Conservation (phyloP, 805 yeast species). For the Starmerella apis region DNA sequence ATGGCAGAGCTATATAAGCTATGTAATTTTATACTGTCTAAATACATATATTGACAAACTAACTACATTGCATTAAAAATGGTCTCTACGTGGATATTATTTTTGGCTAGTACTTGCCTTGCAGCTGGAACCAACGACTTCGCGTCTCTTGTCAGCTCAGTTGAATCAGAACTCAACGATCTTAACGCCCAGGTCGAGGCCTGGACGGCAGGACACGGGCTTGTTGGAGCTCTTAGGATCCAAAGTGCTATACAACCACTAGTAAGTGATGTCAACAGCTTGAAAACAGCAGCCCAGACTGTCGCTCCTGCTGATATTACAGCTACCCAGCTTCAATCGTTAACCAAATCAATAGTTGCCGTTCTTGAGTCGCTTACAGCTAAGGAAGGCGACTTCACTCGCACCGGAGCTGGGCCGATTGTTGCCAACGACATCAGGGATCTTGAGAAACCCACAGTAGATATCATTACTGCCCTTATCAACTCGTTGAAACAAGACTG, state of each 20-base stretch:
- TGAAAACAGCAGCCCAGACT: conserved; percentile 3
- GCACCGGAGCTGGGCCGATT: not conserved
- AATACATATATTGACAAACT: too few relatives aligned
- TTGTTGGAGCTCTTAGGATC: conserved; percentile 4
- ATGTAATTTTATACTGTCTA: too few relatives aligned
- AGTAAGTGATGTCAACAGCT: not conserved
- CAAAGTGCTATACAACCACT: conserved; percentile 2
- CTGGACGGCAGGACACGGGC: conserved; percentile 4
- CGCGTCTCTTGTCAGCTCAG: not conserved
- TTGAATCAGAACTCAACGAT: not conserved
- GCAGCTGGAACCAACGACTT: not conserved
- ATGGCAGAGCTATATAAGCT: not conserved
- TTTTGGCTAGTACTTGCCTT: not conserved
- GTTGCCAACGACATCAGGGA: conserved; percentile 13
- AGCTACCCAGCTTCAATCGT: not conserved
- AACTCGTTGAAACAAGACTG: conserved; percentile 8
- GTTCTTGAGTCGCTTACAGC: not conserved
- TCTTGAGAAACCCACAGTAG: conserved; percentile 20
- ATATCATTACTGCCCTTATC: conserved; percentile 17
- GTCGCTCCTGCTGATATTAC: not conserved
- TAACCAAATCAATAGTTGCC: not conserved
- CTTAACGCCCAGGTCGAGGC: not conserved
- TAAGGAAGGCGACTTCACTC: conserved; percentile 4
- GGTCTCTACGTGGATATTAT: not conserved
- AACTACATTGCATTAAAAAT: not conserved